A percentile compares a stretch with the other conserved stretches of the same genome.
phyloP scores from a whole-genome alignment of 352 stramenopile genomes.

The Phytophthora palmivora region DNA sequence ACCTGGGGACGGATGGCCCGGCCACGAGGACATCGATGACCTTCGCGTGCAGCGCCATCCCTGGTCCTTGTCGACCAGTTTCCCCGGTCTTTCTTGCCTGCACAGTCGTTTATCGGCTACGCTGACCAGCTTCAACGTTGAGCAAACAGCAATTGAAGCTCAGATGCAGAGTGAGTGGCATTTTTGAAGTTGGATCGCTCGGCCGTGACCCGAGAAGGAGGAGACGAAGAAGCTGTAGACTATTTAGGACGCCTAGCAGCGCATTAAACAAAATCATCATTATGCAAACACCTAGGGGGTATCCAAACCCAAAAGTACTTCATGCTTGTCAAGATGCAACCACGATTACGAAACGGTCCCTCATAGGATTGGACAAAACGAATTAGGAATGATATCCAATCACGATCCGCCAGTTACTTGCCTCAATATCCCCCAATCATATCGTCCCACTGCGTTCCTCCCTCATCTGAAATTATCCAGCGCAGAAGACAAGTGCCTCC shows the following conservation, averaged over 20 bases:
- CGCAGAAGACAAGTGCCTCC: not conserved
- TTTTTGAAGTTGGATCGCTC: constrained; percentile 22
- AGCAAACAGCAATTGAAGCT: constrained; percentile 26
- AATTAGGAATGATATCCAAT: constrained; percentile 24
- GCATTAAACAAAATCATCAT: constrained; percentile 37
- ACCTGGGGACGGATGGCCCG: constrained; percentile 17
- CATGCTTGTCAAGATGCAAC: too few species aligned
- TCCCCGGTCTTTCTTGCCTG: constrained; percentile 2
- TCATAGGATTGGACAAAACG: not conserved
- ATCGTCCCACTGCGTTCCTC: constrained; percentile 28
- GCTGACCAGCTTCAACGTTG: constrained; percentile 28
- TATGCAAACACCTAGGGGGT: constrained; percentile 18
- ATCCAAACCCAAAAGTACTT: too few species aligned
- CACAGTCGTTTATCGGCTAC: not conserved
- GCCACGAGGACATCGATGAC: constrained; percentile 37
- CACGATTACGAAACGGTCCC: not conserved
- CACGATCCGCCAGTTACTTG: not conserved
- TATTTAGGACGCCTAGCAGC: constrained; percentile 53
- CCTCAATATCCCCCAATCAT: constrained; percentile 38
- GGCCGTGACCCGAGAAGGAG: constrained; percentile 6
- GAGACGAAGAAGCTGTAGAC: constrained; percentile 49
- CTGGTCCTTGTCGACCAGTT: constrained; percentile 17
- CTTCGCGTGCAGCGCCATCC: constrained; percentile 30
- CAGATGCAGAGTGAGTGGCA: constrained; percentile 3
- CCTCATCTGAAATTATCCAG: constrained; percentile 18